phyloP scores from a whole-genome alignment of 257 asterid species.

The Scutellaria barbata region DNA sequence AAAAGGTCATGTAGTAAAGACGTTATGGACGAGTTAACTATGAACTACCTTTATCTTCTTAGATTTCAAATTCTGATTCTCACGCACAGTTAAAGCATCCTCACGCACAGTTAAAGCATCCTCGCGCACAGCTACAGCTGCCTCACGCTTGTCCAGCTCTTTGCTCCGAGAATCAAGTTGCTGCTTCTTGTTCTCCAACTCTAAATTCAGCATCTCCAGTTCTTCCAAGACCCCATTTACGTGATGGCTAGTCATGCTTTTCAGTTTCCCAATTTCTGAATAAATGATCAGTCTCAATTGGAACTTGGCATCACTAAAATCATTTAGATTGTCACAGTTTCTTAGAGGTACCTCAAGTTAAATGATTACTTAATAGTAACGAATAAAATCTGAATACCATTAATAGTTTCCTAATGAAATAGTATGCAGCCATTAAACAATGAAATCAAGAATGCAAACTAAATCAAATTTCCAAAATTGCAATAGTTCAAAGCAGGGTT shows the following conservation, averaged over 20 bases:
- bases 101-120: constrained; percentile 70
- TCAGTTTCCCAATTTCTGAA: constrained; percentile 72
- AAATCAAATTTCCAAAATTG: background rate
- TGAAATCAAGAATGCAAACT: background rate
- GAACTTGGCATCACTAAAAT: constrained; percentile 16
- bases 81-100: constrained; percentile 69
- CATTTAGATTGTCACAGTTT: background rate
- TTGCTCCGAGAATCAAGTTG: constrained; percentile 69
- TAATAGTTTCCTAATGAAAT: no score
- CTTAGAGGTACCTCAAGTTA: no score
- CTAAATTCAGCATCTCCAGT: constrained; percentile 61
- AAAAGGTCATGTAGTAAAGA: no score
- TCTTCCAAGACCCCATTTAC: constrained; percentile 63
- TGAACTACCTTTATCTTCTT: constrained; percentile 46
- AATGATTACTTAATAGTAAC: no score
- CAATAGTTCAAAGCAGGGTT: background rate
- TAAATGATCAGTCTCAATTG: background rate
- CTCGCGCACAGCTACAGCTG: constrained; percentile 69
- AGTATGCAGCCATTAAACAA: no score
- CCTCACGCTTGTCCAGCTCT: constrained; percentile 77
- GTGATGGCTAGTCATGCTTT: constrained; percentile 61
- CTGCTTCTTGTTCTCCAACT: constrained; percentile 60
- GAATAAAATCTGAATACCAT: no score
- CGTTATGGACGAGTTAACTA: no score
- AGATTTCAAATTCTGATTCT: constrained; percentile 72